Evolutionary conservation across 2,329 filamentous ascomycete genomes (phyloP).

Genomic region (Lomentospora prolificans): DNA sequence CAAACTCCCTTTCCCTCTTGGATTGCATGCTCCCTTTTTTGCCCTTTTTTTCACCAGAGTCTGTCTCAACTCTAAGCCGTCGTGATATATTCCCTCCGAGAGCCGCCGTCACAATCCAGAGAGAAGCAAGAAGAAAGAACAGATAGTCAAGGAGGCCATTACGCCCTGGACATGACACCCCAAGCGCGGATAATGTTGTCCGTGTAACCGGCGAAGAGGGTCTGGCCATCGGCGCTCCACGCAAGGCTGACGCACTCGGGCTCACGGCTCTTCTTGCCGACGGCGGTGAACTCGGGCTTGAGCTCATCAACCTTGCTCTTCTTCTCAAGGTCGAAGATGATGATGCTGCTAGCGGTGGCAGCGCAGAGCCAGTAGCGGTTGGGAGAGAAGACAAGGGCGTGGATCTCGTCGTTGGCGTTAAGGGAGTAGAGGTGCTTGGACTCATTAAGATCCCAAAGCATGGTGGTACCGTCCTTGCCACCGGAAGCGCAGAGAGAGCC

Average conservation of each 20-base stretch:
- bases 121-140: neutral
- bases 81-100: conserved; percentile 11
- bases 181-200: conserved; percentile 98
- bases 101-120: conserved; percentile 9
- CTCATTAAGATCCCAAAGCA: conserved; percentile 99
- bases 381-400: conserved; percentile 99
- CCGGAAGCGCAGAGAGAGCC: conserved; percentile 98
- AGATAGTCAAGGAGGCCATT: conserved; percentile 23
- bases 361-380: conserved; percentile 99
- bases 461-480: conserved; percentile 99
- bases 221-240: conserved; percentile 98
- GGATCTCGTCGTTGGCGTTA: conserved; percentile 97
- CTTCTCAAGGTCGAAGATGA: conserved; percentile 99
- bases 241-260: conserved; percentile 96
- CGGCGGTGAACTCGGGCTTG: conserved; percentile 87
- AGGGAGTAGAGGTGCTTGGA: conserved; percentile 99
- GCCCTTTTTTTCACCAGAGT: neutral
- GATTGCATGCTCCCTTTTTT: neutral
- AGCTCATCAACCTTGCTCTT: conserved; percentile 99
- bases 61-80: conserved; percentile 12
- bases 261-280: conserved; percentile 98
- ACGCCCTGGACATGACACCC: conserved; percentile 94
- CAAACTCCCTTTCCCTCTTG: neutral
- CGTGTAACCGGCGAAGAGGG: conserved; percentile 98
- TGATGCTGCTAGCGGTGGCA: conserved; percentile 93